phyloP scores from a whole-genome alignment of 2,329 filamentous ascomycete species.

The Aspergillus sp. region DNA sequence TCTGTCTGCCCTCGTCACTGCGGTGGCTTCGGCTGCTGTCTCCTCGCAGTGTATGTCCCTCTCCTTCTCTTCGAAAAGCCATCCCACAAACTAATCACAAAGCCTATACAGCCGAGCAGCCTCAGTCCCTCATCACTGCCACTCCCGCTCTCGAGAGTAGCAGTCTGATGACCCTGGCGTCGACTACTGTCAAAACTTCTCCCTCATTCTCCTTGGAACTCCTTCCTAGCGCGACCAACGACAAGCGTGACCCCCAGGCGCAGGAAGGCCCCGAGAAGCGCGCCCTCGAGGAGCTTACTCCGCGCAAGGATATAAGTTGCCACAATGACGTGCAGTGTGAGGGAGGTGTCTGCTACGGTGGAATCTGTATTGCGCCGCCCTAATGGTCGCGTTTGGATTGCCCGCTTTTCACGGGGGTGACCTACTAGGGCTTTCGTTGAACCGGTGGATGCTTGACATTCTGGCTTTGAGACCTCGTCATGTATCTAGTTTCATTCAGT shows the following conservation, averaged over 20 bases:
- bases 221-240: background rate
- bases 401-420: too few relatives aligned
- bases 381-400: too few relatives aligned
- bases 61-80: background rate
- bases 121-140: background rate
- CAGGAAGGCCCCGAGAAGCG: background rate
- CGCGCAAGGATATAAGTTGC: background rate
- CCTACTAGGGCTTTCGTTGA: too few relatives aligned
- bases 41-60: background rate
- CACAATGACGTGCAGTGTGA: background rate
- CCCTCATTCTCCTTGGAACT: background rate
- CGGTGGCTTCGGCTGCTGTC: background rate
- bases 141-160: background rate
- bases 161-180: too few relatives aligned
- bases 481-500: too few relatives aligned
- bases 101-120: background rate
- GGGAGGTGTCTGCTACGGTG: background rate
- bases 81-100: too few relatives aligned
- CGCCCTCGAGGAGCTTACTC: background rate
- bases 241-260: too few relatives aligned
- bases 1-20: background rate
- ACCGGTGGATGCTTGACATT: too few relatives aligned
- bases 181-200: background rate
- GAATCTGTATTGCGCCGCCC: background rate
- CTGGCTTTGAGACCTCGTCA: too few relatives aligned